Base-by-base conservation (phyloP, 108 stramenopile genomes). In the Discostella stelligeroides region DNA sequence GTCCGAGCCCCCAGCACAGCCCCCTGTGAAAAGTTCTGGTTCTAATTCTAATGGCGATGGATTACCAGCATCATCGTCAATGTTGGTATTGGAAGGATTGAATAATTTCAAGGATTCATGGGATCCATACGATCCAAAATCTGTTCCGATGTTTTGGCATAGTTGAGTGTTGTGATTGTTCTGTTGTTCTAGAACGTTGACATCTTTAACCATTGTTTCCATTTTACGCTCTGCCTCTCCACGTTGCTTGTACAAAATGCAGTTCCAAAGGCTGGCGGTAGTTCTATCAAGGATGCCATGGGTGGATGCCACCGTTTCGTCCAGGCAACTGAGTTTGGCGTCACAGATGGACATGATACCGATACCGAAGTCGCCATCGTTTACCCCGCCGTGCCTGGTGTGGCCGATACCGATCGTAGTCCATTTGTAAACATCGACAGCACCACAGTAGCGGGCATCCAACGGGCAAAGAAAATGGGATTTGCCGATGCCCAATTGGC, bases 361-460 rank as follows among this genome's bases (percentile, higher is more conserved):
- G 84, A 85, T 60, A 77, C 75, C 41, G 79, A 72, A 53, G 65
- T 85, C 11, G 82, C 82, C 4, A 67, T 85, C 18, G 84, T 85
- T 15, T 85, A 85, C 41, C 84, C 84, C 13, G 50, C 39, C 14
- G 67, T 80, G 2, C 81, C 81, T 18, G 84, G 84, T 30, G 69
- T 39, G 8, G 70, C 68, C 2, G 82, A 76, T 42, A 70, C 63
- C 14, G 82, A 83, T 69, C 73, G 79, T 13, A 70, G 67, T 20
- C 84, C 84, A 0, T 85, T 85, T 58, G 84, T 85, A 13, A 85
- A 85, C 60, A 80, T 85, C 37, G 84, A 85, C 61, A 80, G 74
- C n/a, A 83, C 82, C n/a, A 85, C 84, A 12, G 79, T 77, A 4
- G 75, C 53, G 11, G 84, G 84, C 1, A 82, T 85, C 53, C 67